phyloP scores from a whole-genome alignment of 139 green algal genomes.

The Tetradesmus lagerheimii region DNA sequence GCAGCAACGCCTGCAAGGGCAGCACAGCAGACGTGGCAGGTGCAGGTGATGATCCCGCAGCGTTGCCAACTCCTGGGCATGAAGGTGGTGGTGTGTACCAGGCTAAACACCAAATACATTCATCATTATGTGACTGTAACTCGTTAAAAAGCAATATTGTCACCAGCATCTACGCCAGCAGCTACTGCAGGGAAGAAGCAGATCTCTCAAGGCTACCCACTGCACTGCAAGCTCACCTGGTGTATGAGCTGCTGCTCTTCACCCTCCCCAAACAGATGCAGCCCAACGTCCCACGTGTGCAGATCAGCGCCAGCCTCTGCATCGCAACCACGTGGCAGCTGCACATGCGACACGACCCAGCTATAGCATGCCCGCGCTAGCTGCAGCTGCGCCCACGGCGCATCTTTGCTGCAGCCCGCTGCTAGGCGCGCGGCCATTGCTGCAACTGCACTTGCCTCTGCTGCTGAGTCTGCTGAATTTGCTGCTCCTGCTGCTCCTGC shows the following conservation, averaged over 20 bases:
- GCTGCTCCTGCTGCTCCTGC: too few species aligned
- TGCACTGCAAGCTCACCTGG: not conserved
- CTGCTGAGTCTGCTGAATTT: not conserved
- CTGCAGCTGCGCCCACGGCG: constrained; percentile 55
- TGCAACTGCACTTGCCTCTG: not conserved
- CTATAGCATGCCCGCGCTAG: constrained; percentile 61
- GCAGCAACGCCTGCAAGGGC: constrained; percentile 40
- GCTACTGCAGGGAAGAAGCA: too few species aligned
- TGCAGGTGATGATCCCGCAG: too few species aligned
- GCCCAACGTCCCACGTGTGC: constrained; percentile 48
- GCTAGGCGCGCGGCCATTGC: constrained; percentile 12
- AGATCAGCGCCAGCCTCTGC: not conserved
- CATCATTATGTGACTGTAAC: too few species aligned
- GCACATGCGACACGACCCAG: constrained; percentile 66
- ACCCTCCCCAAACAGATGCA: constrained; percentile 54
- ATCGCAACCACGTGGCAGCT: not conserved
- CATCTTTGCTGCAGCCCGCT: constrained; percentile 40
- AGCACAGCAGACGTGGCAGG: too few species aligned
- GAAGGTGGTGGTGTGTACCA: too few species aligned
- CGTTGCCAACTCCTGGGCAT: too few species aligned
- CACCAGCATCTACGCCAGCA: too few species aligned
- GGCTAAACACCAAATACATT: too few species aligned
- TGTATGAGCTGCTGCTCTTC: constrained; percentile 4
- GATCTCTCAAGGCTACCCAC: too few species aligned
- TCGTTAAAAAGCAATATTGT: too few species aligned